Evolutionary conservation across 768 basidiomycete species (phyloP), one percentile per base, ranked within the genome.

Genomic region (Trametes punicea): DNA sequence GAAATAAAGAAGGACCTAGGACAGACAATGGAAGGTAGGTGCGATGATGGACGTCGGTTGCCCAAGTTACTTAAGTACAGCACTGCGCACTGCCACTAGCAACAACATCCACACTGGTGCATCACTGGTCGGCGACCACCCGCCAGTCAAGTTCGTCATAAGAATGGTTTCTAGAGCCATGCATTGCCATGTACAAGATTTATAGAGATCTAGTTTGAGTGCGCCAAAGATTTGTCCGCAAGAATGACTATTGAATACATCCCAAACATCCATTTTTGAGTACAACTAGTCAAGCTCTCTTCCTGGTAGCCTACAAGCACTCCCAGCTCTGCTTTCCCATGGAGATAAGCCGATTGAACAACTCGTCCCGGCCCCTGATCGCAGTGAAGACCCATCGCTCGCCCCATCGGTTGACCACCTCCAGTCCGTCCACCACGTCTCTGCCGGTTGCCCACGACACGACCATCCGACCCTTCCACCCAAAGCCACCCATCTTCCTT

Each of bases 401-500:
- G 4, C 71, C 71, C 11, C 42, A 41, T 45, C 41, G 31, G 27
- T 66, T 65, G 18, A 62, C 61, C 16, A 73, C 61, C 60, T 67
- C 64, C 38, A 73, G 54, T 46, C 67, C 71, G 48, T 71, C 71
- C 52, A 67, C 36, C 0, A 70, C 62, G 55, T 66, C 62, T 16
- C 65, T 30, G 33, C 65, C 64, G 45, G 65, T 60, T 36, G 67
- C 68, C 66, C 68, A 73, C 21, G 72, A 72, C 21, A 74, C 68
- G 26, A 75, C 61, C 34, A 74, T 56, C 65, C 68, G 69, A n/a
- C 67, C 70, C 68, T 73, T 74, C 70, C 71, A 74, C 36, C 73
- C 73, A 39, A 72, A 67, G 31, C 73, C 73, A 31, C 73, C 73
- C 41, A 73, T 57, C 64, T 72, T 73, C 57, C 64, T 51, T 46